Percentiles rank a stretch among this genome's conserved stretches.
Conservation (phyloP, 1,139 yeast genomes). For the Pichia sp. region DNA sequence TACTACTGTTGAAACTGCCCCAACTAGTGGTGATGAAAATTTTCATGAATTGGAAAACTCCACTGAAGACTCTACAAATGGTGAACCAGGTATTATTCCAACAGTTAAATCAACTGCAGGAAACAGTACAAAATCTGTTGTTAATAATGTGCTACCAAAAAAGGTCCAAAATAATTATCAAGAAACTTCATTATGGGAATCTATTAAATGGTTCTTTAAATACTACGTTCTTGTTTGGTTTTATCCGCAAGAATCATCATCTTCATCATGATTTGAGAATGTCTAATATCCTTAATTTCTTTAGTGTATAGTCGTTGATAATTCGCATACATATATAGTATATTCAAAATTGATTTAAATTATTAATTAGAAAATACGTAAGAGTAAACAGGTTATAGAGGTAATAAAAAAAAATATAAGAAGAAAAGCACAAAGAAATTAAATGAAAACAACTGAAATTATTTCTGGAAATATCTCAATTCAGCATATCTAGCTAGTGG, state of each 20-base stretch:
- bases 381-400: background rate
- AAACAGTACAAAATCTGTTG: background rate
- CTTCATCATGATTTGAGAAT: background rate
- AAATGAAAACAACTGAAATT: background rate
- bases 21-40: constrained; percentile 8
- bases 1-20: background rate
- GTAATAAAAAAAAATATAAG: background rate
- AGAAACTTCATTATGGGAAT: constrained; percentile 16
- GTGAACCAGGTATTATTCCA: background rate
- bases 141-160: background rate
- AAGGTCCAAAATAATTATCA: background rate
- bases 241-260: constrained; percentile 4
- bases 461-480: constrained; percentile 41
- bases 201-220: constrained; percentile 25
- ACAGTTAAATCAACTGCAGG: background rate
- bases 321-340: background rate
- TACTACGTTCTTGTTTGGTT: constrained; percentile 23
- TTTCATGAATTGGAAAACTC: background rate
- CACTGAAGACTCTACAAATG: background rate
- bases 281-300: too few species aligned
- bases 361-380: background rate
- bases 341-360: background rate
- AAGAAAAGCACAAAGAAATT: background rate
- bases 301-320: background rate
- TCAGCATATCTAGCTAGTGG: constrained; percentile 63